Percentiles rank a stretch among this genome's conserved stretches.
phyloP scores from a whole-genome alignment of 768 basidiomycete genomes.

The Ramaria rubella region DNA sequence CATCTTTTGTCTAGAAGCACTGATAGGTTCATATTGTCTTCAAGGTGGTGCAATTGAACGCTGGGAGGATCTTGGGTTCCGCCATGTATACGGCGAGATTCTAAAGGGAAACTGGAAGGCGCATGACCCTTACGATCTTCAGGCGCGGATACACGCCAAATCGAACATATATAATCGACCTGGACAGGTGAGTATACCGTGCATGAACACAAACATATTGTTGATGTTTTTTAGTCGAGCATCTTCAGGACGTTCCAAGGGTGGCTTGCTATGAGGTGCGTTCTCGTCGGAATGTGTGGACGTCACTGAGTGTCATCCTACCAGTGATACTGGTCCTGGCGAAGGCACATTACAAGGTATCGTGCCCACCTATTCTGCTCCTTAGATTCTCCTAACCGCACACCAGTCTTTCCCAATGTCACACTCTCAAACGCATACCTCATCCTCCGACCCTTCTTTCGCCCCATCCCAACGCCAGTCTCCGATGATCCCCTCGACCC shows the following conservation, averaged over 20 bases:
- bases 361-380: background rate
- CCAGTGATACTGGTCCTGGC: constrained; percentile 56
- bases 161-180: constrained; percentile 57
- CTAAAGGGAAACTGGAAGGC: constrained; percentile 53
- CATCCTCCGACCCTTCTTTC: constrained; percentile 74
- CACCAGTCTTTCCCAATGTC: constrained; percentile 58
- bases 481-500: constrained; percentile 39
- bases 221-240: background rate
- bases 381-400: constrained; percentile 3
- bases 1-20: constrained; percentile 24
- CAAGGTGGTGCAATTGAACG: constrained; percentile 70
- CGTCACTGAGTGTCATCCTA: constrained; percentile 10
- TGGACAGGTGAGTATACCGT: constrained; percentile 36
- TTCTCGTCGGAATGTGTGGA: constrained; percentile 33
- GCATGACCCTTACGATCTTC: constrained; percentile 63
- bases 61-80: constrained; percentile 58
- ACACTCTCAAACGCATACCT: constrained; percentile 62
- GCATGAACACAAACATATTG: background rate
- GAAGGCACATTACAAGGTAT: constrained; percentile 52
- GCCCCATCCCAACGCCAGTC: constrained; percentile 34
- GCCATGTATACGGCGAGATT: constrained; percentile 55
- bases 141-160: constrained; percentile 51
- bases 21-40: constrained; percentile 14
- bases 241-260: constrained; percentile 58
- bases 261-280: constrained; percentile 65